Conservation (phyloP, 2,329 filamentous ascomycete genomes). For the Aurifilum marmelostoma region DNA sequence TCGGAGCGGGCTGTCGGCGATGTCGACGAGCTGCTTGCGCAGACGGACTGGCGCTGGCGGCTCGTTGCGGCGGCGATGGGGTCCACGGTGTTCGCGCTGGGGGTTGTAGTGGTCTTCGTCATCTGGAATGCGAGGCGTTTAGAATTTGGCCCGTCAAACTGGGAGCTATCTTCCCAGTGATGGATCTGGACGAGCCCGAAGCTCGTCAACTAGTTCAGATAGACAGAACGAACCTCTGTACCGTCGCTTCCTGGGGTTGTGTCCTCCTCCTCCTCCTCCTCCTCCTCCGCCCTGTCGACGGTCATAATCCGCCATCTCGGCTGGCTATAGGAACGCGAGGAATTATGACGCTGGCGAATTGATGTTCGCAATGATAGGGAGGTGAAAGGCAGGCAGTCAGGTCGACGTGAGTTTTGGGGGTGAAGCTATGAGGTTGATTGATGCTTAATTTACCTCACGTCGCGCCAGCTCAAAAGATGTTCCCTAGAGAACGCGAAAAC, state of each 20-base stretch:
- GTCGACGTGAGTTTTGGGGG: constrained; percentile 19
- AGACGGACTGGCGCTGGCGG: constrained; percentile 70
- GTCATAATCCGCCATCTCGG: constrained; percentile 60
- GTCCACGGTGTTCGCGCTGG: constrained; percentile 69
- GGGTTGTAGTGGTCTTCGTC: constrained; percentile 64
- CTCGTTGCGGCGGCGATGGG: constrained; percentile 70
- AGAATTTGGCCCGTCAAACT: neutral
- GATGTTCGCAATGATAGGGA: neutral
- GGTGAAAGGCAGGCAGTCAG: neutral
- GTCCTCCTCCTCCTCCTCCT: constrained; percentile 49
- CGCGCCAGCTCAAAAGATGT: constrained; percentile 5
- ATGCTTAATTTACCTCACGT: neutral
- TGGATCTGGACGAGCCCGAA: neutral
- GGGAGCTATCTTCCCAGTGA: neutral
- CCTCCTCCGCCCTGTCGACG: constrained; percentile 50
- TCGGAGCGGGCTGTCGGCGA: constrained; percentile 81
- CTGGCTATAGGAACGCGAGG: constrained; percentile 9
- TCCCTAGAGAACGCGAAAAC: constrained; percentile 3
- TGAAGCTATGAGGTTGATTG: constrained; percentile 11
- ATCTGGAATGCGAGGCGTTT: constrained; percentile 32
- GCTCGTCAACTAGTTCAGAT: constrained; percentile 5
- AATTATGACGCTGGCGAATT: neutral
- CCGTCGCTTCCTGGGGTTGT: constrained; percentile 74
- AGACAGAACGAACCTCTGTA: constrained; percentile 71
- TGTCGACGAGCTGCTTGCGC: constrained; percentile 75